Percentiles rank a stretch among this genome's conserved stretches.
These are phyloP conservation scores for Coniosporium tulheliwenetii DNA, from an alignment of 2,329 filamentous ascomycete species.

Conservation along the genomic window DNA sequence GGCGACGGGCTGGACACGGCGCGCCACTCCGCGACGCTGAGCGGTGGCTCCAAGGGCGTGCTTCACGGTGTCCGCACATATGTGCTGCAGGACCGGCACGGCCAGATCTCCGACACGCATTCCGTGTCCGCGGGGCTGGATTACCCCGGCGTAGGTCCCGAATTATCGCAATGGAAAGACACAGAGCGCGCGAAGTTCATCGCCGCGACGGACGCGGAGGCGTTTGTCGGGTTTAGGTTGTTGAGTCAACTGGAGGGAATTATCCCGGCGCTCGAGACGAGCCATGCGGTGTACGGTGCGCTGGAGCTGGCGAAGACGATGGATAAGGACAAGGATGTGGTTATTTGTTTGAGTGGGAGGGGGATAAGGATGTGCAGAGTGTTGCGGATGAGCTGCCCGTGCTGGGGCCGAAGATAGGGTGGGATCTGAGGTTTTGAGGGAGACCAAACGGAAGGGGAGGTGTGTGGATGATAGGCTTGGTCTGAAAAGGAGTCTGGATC, in stretches of 20 bases:
- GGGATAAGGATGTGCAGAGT: conserved; percentile 99
- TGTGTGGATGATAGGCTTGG: no score
- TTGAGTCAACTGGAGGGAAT: conserved; percentile 86
- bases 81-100: conserved; percentile 80
- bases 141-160: conserved; percentile 92
- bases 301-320: conserved; percentile 86
- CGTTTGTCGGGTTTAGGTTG: conserved; percentile 72
- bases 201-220: conserved; percentile 80
- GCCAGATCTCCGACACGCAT: conserved; percentile 89
- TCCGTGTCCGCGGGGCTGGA: conserved; percentile 93
- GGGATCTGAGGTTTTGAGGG: conserved; percentile 40
- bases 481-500: no score
- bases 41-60: conserved; percentile 77
- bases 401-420: conserved; percentile 74
- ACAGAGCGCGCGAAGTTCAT: conserved; percentile 72
- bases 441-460: no score
- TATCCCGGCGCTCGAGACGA: conserved; percentile 86
- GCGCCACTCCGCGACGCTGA: conserved; percentile 76
- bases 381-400: conserved; percentile 87
- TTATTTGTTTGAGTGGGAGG: conserved; percentile 83
- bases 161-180: conserved; percentile 89
- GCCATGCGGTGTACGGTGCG: conserved; percentile 82
- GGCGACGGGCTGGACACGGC: conserved; percentile 80
- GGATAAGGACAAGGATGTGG: conserved; percentile 74
- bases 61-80: conserved; percentile 94